Evolutionary conservation across 139 green algal genomes (phyloP).

Genomic region (Tetraselmis striata): DNA sequence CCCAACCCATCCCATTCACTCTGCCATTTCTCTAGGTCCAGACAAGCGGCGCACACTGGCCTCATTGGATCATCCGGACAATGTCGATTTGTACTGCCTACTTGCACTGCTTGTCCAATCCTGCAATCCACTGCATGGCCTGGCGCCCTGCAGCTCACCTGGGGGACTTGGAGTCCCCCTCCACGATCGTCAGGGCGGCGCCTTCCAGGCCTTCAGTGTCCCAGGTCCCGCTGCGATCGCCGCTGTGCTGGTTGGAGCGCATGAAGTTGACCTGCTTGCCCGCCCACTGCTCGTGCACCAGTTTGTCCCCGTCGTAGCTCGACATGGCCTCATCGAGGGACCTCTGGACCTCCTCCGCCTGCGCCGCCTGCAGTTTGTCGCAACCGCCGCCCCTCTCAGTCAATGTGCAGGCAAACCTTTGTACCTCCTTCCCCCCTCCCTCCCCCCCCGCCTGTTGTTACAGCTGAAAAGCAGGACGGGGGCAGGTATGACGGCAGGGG

Average conservation of each 20-base stretch:
- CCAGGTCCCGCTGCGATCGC: conserved; percentile 56
- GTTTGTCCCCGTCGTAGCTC: conserved; percentile 13
- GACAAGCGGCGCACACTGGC: too few species aligned
- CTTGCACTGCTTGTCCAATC: too few species aligned
- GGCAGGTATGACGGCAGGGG: too few species aligned
- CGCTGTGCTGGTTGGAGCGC: conserved; percentile 64
- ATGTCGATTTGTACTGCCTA: too few species aligned
- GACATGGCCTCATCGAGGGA: neutral
- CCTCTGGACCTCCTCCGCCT: neutral
- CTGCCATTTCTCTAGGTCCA: too few species aligned
- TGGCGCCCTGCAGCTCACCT: too few species aligned
- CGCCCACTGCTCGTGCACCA: conserved; percentile 35
- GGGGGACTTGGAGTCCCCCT: conserved; percentile 50
- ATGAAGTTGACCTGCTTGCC: conserved; percentile 62
- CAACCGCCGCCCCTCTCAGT: neutral
- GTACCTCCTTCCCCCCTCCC: neutral
- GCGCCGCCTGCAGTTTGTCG: neutral
- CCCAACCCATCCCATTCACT: too few species aligned
- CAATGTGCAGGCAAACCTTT: neutral
- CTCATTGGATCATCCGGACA: too few species aligned
- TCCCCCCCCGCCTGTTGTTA: neutral
- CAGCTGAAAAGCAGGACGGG: too few species aligned
- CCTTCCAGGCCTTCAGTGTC: conserved; percentile 53
- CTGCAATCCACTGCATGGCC: too few species aligned
- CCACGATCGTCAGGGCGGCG: conserved; percentile 45